Evolutionary conservation across 768 basidiomycete genomes (phyloP).

Genomic region (Calocybe cyanea): DNA sequence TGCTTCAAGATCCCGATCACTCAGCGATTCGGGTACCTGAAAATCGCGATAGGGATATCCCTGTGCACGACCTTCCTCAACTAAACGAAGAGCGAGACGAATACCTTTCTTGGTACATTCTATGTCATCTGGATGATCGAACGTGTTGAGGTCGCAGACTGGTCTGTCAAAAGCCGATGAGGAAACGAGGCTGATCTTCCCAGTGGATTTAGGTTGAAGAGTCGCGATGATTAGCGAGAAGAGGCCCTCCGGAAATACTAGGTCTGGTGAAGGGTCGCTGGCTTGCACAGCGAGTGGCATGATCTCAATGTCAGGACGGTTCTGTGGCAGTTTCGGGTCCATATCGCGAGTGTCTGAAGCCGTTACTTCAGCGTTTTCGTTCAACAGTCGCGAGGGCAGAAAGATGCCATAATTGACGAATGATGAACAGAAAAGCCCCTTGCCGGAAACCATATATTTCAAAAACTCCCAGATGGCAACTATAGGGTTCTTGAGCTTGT

Average conservation of each 20-base stretch:
- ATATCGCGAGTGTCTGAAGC: not conserved
- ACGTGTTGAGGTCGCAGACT: conserved; percentile 15
- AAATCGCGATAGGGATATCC: conserved; percentile 23
- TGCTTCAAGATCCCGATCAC: conserved; percentile 24
- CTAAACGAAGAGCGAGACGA: conserved; percentile 17
- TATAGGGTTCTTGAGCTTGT: conserved; percentile 2
- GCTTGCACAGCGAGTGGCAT: conserved; percentile 4
- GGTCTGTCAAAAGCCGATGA: conserved; percentile 8
- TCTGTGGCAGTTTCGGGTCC: too few relatives aligned
- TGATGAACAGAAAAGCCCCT: conserved; percentile 7
- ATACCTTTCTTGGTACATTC: conserved; percentile 27
- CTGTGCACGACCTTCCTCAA: conserved; percentile 14
- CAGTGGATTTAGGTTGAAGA: conserved; percentile 22
- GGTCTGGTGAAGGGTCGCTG: conserved; percentile 3
- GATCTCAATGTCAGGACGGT: conserved; percentile 4
- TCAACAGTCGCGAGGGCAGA: conserved; percentile 1
- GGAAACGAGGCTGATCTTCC: conserved; percentile 18
- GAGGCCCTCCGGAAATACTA: conserved; percentile 1
- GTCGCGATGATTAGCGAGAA: conserved; percentile 5
- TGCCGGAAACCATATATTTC: conserved; percentile 5
- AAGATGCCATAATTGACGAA: conserved; percentile 5
- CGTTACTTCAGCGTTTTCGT: conserved; percentile 1
- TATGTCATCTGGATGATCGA: conserved; percentile 28
- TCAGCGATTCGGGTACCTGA: conserved; percentile 19
- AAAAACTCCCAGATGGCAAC: conserved; percentile 7